These are phyloP conservation scores for Euphorbia corollata DNA, from an alignment of 441 rosid species.

Conservation along the genomic window DNA sequence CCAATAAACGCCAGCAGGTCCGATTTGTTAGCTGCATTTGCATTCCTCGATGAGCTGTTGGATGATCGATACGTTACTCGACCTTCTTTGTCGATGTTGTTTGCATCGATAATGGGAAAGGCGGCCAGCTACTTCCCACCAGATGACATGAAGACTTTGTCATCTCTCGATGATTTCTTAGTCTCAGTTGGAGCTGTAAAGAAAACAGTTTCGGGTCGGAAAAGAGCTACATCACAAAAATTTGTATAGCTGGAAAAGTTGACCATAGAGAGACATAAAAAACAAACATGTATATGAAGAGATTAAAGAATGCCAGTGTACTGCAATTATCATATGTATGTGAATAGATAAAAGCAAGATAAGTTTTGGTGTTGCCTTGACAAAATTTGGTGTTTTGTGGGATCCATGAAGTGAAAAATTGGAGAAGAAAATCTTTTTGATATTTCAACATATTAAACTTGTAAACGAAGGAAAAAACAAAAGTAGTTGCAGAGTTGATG, in stretches of 20 bases:
- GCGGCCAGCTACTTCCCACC: constrained; percentile 96
- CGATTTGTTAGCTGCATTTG: constrained; percentile 78
- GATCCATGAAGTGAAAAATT: not conserved
- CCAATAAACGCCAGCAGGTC: constrained; percentile 76
- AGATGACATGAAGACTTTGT: constrained; percentile 85
- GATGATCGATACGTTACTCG: constrained; percentile 59
- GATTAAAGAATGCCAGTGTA: constrained; percentile 4
- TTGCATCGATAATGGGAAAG: constrained; percentile 72
- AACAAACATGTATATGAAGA: constrained; percentile 3
- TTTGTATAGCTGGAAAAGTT: constrained; percentile 4
- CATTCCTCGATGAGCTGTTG: constrained; percentile 74
- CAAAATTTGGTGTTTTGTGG: not conserved
- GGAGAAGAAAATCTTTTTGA: not conserved
- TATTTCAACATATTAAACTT: constrained; percentile 14
- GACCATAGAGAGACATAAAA: no score
- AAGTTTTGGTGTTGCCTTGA: not conserved
- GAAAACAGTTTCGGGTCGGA: constrained; percentile 76
- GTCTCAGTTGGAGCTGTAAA: constrained; percentile 90
- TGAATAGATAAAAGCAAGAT: constrained; percentile 1
- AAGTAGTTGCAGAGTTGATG: not conserved
- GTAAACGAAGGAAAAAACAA: constrained; percentile 17
- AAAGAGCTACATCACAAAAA: constrained; percentile 24
- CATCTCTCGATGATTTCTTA: constrained; percentile 81
- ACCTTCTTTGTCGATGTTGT: constrained; percentile 60
- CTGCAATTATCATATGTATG: not conserved